Base-by-base conservation (phyloP, 1,284 basidiomycete species). In the Pascua sp. region DNA sequence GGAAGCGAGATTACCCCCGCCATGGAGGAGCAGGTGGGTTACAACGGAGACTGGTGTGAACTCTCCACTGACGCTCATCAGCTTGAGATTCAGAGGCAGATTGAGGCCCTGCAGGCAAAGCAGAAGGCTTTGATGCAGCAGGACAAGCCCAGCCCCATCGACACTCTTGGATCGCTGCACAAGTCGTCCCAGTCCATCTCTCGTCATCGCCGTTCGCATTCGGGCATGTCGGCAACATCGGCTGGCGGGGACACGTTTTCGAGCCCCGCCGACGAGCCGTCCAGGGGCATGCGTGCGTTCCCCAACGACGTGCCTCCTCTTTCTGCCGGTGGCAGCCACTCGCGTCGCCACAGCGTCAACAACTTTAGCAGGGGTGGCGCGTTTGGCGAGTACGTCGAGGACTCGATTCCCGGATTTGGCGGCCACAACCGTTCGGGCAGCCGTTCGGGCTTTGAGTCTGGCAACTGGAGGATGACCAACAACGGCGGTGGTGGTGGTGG, bases 311-410 rank as follows among this genome's bases (percentile, higher is more conserved):
- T 32, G 7, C 24, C 24, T 32, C 60, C 62, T 54, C 39, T 65
- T 18, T 61, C 57, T 32, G 50, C 59, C 40, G 44, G 47, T 8
- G 85, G 87, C 62, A 90, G 90, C 36, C 95, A 98, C 73, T 89
- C 89, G 48, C 84, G 95, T 55, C 84, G 95, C 62, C 94, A 97
- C 78, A 95, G 91, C 67, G 90, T 96, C 63, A 97, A 95, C 67
- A 90, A 95, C 43, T 69, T 74, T 64, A 77, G 74, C 69, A 75
- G 77, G 61, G 60, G 71, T 41, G 60, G 66, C 3, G 69, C 68
- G 3, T 75, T 72, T 55, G 66, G 69, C 48, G 60, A 67, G 63
- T 54, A 62, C 59, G 50, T 74, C 48, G 72, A 74, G 57, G 73
- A 71, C 59, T 54, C 51, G 47, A 53, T 60, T 32, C 57, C 55